phyloP scores from a whole-genome alignment of 2,329 filamentous ascomycete species.

The Fusarium tuaranense region DNA sequence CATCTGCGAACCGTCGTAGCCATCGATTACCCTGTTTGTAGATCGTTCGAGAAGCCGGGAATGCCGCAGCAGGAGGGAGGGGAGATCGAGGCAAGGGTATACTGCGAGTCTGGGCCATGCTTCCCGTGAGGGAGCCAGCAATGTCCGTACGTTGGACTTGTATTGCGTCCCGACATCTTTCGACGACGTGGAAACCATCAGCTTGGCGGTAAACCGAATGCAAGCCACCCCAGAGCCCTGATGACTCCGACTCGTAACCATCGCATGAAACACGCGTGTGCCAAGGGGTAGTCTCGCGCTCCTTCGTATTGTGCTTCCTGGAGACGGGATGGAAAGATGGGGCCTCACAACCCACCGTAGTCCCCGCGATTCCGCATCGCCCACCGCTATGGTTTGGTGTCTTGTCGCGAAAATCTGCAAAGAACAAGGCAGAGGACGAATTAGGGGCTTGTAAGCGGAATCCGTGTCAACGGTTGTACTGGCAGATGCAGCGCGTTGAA shows the following conservation, averaged over 20 bases:
- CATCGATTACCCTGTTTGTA: neutral
- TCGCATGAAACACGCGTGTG: slow-evolving; percentile 5
- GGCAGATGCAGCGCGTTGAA: slow-evolving; percentile 29
- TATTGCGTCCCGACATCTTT: slow-evolving; percentile 2
- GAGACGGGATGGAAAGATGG: slow-evolving; percentile 2
- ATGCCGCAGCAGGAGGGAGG: neutral
- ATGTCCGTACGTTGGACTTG: neutral
- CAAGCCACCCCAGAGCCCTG: neutral
- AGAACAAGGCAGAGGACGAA: neutral
- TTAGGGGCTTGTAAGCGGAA: neutral
- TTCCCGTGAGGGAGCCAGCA: neutral
- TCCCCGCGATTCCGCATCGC: neutral
- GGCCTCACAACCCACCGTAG: neutral
- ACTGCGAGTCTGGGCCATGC: neutral
- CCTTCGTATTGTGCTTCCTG: slow-evolving; percentile 1
- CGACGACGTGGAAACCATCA: neutral
- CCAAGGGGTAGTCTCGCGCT: neutral
- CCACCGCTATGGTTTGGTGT: neutral
- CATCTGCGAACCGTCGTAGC: neutral
- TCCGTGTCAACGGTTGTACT: slow-evolving; percentile 10
- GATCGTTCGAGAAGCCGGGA: neutral
- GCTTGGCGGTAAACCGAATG: neutral
- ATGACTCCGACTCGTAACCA: neutral
- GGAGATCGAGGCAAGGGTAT: slow-evolving; percentile 6
- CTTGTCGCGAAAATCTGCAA: neutral